These are phyloP conservation scores for Dryas alaskensis DNA, from an alignment of 306 rosid species.

Conservation along the genomic window DNA sequence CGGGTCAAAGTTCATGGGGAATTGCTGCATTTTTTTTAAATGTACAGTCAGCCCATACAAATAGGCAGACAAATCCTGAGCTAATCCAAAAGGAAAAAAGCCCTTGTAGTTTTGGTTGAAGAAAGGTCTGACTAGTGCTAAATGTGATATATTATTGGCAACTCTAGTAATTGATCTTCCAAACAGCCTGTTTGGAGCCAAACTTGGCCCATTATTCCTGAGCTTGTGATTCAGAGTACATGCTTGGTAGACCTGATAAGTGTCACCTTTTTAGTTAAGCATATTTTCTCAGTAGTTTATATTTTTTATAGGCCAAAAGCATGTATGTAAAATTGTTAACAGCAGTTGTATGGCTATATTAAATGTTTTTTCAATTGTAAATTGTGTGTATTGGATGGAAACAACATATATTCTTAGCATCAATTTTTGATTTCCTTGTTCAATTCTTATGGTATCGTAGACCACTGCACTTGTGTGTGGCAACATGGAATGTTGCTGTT, in stretches of 20 bases:
- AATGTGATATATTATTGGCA: not conserved
- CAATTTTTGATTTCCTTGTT: slow-evolving; percentile 17
- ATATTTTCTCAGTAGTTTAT: not conserved
- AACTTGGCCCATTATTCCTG: not conserved
- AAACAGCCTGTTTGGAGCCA: not conserved
- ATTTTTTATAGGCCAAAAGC: slow-evolving; percentile 6
- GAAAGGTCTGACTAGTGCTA: not conserved
- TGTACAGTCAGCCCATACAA: too few species aligned
- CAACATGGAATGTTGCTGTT: slow-evolving; percentile 89
- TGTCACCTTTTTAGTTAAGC: not conserved
- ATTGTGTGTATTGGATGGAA: slow-evolving; percentile 6
- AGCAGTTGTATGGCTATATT: not conserved
- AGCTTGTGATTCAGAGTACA: not conserved
- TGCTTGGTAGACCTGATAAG: not conserved
- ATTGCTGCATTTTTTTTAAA: too few species aligned
- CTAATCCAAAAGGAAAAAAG: not conserved
- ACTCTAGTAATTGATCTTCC: not conserved
- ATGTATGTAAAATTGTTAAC: not conserved
- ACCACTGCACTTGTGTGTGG: slow-evolving; percentile 93
- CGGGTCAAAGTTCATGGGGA: too few species aligned
- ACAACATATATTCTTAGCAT: slow-evolving; percentile 3
- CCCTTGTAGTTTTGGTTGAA: not conserved
- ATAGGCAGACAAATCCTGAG: not conserved
- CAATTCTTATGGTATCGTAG: slow-evolving; percentile 48
- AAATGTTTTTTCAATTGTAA: not conserved